phyloP scores from a whole-genome alignment of 768 basidiomycete genomes.

The Tulasnella sp. region DNA sequence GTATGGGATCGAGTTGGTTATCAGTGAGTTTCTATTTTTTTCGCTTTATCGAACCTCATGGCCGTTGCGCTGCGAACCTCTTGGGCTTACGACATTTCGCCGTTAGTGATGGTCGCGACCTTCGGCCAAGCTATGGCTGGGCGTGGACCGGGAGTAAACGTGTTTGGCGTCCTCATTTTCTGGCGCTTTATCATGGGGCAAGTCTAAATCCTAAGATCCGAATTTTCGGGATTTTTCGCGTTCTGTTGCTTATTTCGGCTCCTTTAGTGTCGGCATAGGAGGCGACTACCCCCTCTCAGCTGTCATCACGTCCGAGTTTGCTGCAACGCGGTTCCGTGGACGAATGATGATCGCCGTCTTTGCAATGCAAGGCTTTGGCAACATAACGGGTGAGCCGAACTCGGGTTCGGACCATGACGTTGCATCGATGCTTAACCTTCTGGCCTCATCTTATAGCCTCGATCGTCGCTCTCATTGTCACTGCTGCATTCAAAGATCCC shows the following conservation, averaged over 20 bases:
- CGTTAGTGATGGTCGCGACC: conserved; percentile 46
- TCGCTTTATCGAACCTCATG: neutral
- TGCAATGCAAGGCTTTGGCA: conserved; percentile 37
- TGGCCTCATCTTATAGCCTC: neutral
- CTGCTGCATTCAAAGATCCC: conserved; percentile 12
- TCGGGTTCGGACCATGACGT: neutral
- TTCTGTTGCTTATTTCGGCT: neutral
- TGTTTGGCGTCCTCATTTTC: conserved; percentile 38
- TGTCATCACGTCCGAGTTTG: conserved; percentile 38
- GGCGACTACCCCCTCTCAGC: conserved; percentile 39
- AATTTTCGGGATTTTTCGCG: no score
- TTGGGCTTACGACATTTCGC: conserved; percentile 35
- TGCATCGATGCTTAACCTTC: neutral
- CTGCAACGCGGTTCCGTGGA: conserved; percentile 39
- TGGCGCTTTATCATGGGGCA: conserved; percentile 40
- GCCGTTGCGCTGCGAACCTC: neutral
- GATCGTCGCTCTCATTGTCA: conserved; percentile 27
- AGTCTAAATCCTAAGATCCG: conserved; percentile 6
- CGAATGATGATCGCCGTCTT: conserved; percentile 40
- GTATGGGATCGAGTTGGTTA: conserved; percentile 50
- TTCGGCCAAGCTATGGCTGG: conserved; percentile 45
- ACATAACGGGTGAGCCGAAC: conserved; percentile 24
- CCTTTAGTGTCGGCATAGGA: conserved; percentile 36
- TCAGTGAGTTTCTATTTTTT: conserved; percentile 29
- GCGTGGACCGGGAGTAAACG: conserved; percentile 36